phyloP scores from a whole-genome alignment of 2,329 filamentous ascomycete species.

The Setomelanomma holmii region DNA sequence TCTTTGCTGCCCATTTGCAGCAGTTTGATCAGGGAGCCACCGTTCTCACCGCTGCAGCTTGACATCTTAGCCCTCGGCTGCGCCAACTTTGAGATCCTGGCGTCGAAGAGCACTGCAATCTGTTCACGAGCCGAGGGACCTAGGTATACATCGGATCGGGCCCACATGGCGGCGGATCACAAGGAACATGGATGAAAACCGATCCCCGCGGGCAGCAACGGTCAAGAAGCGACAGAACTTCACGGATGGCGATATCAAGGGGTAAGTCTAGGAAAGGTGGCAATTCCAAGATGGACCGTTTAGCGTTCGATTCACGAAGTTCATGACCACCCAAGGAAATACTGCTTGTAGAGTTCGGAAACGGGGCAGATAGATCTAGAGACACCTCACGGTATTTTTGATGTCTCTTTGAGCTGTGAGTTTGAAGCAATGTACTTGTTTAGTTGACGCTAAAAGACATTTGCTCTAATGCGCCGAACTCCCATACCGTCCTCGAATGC shows the following conservation, averaged over 20 bases:
- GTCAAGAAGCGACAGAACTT: no score
- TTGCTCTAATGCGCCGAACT: no score
- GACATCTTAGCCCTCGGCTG: no score
- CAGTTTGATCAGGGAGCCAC: not conserved
- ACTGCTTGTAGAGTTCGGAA: not conserved
- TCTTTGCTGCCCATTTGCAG: not conserved
- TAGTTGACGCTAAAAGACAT: not conserved
- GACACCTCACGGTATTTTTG: not conserved
- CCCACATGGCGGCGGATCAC: not conserved
- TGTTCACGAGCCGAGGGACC: not conserved
- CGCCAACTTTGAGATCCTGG: no score
- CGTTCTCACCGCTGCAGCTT: no score
- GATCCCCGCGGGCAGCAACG: no score
- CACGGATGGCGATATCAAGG: not conserved
- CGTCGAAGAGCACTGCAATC: not conserved
- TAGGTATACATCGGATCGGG: not conserved
- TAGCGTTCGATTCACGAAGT: not conserved
- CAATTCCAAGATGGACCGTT: not conserved
- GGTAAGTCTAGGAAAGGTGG: not conserved
- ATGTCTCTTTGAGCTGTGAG: not conserved
- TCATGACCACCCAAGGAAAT: not conserved
- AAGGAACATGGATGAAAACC: no score
- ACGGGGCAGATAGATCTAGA: not conserved
- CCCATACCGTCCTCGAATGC: not conserved
- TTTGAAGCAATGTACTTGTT: not conserved